Base-by-base conservation (phyloP, 176 grass and related monocot species). In the Musa acuminata region DNA sequence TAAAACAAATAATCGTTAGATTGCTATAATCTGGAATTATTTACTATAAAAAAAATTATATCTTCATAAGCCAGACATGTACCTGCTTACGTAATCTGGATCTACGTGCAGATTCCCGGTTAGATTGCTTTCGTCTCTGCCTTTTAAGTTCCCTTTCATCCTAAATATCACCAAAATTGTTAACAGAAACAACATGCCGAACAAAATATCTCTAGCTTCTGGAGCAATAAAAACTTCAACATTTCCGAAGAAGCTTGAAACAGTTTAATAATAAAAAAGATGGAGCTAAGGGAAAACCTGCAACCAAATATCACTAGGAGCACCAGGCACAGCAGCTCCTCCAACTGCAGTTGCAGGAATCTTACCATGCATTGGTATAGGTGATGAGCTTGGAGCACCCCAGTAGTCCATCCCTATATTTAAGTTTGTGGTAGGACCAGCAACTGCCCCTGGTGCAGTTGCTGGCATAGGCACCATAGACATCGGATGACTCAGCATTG, bases 101-200 rank as follows among this genome's bases (percentile, higher is more conserved):
- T 65, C 94, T 91, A 27, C 94, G 90, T 43, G 94, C 94, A 50
- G 94, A 98, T 83, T 98, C 94, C 84, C 94, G 82, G 53, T 98
- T 98, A 22, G 90, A 98, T 72, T 93, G 86, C 84, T 98, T 98
- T 80, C 88, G 88, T 81, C 89, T 91, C 80, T 98, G 90, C 78
- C 87, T 88, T 78, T 93, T 98, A 0, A 98, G 67, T 69, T 93
- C 94, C 80, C 94, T 93, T 79, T 98, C 94, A 82, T 98, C 90
- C 90, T 98, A 74, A 81, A 85, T 68, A 72, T 81, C 60, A 22
- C 21, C 54, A 78, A 72, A n/a, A 52, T 72, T 53, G n/a, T 67
- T 71, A 76, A 50, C 71, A 16, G 29, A 27, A 25, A 77, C 21
- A 49, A 48, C 13, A 75, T 21, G 55, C 24, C 20, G 11, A 62